These are phyloP conservation scores for Magnolia officinalis DNA, from an alignment of 164 flowering plant species.

Conservation along the genomic window DNA sequence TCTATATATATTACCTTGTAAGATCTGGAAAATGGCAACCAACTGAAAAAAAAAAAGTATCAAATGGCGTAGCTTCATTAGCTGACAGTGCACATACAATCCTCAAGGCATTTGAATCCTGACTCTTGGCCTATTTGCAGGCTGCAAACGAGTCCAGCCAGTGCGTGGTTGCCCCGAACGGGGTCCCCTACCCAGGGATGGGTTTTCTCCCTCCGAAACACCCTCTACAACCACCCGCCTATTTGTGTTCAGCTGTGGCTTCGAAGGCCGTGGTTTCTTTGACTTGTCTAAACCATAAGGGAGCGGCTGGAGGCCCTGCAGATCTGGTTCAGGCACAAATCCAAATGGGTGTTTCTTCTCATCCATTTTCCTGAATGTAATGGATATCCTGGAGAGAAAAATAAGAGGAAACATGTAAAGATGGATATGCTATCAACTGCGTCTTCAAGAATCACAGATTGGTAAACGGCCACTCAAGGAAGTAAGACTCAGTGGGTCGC, in stretches of 20 bases:
- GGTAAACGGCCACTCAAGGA: too few species aligned
- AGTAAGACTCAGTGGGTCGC: too few species aligned
- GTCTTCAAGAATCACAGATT: too few species aligned
- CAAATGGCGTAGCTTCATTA: not conserved
- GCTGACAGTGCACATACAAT: not conserved
- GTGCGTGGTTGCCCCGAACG: conserved; percentile 27
- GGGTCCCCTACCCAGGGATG: conserved; percentile 3
- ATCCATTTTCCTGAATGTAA: conserved; percentile 92
- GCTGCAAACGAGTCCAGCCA: conserved; percentile 17
- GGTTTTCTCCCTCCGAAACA: conserved; percentile 13
- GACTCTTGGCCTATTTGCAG: conserved; percentile 25
- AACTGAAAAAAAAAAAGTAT: too few species aligned
- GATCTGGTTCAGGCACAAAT: conserved; percentile 65
- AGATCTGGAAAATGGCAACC: not conserved
- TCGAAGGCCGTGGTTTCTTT: conserved; percentile 19
- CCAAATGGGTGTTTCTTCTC: conserved; percentile 58
- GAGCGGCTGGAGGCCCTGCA: conserved; percentile 72
- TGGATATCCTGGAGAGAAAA: conserved; percentile 63
- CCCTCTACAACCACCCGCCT: conserved; percentile 18
- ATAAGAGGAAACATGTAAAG: not conserved
- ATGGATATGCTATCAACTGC: too few species aligned
- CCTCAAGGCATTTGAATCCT: conserved; percentile 17
- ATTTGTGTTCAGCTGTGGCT: conserved; percentile 17
- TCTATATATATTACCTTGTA: not conserved
- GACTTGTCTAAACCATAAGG: conserved; percentile 36